Evolutionary conservation across 1,284 basidiomycete genomes (phyloP), one percentile per base, ranked within the genome.

Genomic region (Ceratobasidium theobromae): DNA sequence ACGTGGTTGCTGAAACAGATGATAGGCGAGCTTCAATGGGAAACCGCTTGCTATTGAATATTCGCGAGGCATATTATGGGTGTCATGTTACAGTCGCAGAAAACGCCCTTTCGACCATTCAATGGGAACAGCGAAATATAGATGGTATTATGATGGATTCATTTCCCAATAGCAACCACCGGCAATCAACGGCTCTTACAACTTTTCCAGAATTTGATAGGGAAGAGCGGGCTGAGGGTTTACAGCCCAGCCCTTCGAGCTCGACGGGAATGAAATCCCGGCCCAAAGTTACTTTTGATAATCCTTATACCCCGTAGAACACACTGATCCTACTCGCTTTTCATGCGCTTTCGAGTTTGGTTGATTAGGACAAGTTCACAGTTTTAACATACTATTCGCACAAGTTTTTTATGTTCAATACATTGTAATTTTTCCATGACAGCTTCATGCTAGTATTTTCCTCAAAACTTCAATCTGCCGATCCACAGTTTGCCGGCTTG

Each of bases 401-500:
- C 60, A 27, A 65, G 11, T 53, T 46, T 45, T 65, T 16, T 33
- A 48, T 28, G 32, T 9, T 23, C 21, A 40, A n/a, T 43, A n/a
- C 40, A 43, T 16, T n/a, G 40, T 5, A n/a, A 43, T 49, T 60
- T 49, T 35, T 21, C 21, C 27, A 6, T 27, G 5, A 48, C 4
- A 5, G 57, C 30, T 58, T 40, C 30, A 12, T 25, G 18, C 12
- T 21, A 45, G 43, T 11, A 23, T 43, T 68, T 78, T 77, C 48
- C 89, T 82, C 70, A 93, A 79, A 1, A 90, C 84, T 23, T 82
- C 75, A 65, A 96, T 86, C 77, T 99, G 96, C 72, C 94, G 82
- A 71, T 89, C 84, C 27, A 99, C 84, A 80, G 93, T 95, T 71
- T 83, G 83, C 69, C 84, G 82, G 73, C 91, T 93, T 1, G 96